Base-by-base conservation (phyloP, 768 basidiomycete species). In the Strobilomyces confusus region DNA sequence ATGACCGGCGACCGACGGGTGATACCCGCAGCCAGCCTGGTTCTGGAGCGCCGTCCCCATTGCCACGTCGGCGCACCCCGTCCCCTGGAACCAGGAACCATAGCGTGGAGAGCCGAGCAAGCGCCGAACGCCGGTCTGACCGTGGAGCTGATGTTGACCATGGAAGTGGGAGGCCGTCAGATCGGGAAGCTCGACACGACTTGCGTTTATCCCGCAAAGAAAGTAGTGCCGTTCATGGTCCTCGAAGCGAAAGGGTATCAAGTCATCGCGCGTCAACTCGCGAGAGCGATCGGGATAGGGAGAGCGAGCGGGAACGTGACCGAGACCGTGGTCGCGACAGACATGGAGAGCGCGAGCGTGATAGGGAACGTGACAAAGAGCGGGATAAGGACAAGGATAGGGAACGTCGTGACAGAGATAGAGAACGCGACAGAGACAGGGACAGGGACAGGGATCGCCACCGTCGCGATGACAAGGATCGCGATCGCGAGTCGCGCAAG, bases 51-150 rank as follows among this genome's bases (percentile, higher is more conserved):
- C 78, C 79, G 22, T 82, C 87, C 5, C 83, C 76, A 20, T 54
- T 70, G 19, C 65, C 84, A 43, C 81, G 80, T 33, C 76, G 75
- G 26, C 83, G 87, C 40, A 83, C 87, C 4, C 72, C 77, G 5
- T 88, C 89, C 4, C 89, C 89, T 15, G 61, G 75, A 1, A 85
- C 87, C 12, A 75, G 89, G 46, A 84, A 86, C 52, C 75, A 78
- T 38, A 91, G 89, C 60, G 69, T 74, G 38, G 89, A 91, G 54
- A 89, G 89, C 59, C 83, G 87, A 32, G 74, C 78, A 4, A 90
- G 88, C 62, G 84, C 80, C 19, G 84, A 83, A 37, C 82, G 84
- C 46, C 77, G 83, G 9, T 75, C 78, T 37, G 83, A 81, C 57
- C 78, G 81, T 47, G 74, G 71, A 38, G 72, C 70, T 15, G 79